Base-by-base conservation (phyloP, 345 rosid species). In the Arabis hirsuta region DNA sequence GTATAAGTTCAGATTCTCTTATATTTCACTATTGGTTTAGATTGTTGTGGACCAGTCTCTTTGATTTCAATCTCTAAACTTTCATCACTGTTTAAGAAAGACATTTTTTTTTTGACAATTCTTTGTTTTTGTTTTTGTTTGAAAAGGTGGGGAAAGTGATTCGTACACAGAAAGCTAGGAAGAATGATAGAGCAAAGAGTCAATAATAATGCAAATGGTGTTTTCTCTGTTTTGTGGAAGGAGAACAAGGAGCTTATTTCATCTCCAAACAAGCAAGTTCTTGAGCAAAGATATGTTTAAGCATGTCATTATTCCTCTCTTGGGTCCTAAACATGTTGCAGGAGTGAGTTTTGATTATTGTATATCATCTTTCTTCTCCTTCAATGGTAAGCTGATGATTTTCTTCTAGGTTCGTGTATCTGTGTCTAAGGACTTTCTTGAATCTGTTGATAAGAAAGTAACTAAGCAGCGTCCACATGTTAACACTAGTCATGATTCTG, bases 281-380 rank as follows among this genome's bases (percentile, higher is more conserved):
- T 81, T 7, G 84, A 80, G 69, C 90, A 74, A 55, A 74, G 78
- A 45, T 95, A 81, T 58, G 88, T 82, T 82, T 19, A 78, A 80
- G 78, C 69, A 74, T 81, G 89, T 92, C 10, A 86, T 95, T 72
- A 57, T 78, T 66, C 98, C 94, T 3, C 78, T 91, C 77, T 73
- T 95, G 55, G 99, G 98, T 71, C 72, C 90, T 14, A 67, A 83
- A 59, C 79, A 84, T 67, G 84, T 95, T 1, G 77, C 86, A 1
- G 99, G 98, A 81, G 97, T 95, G 77, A 16, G 77, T 42, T 14
- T 4, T 64, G 1, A 16, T 16, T 56, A 31, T 31, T 36, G 9
- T 26, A 12, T 16, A 16, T 16, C 16, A 16, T 16, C 16, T 16
- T 16, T 16, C 16, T 16, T 16, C 16, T 16, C 16, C 16, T 16